Evolutionary conservation across 2,329 filamentous ascomycete species (phyloP).

Genomic region (Cryphonectria nitschkei): DNA sequence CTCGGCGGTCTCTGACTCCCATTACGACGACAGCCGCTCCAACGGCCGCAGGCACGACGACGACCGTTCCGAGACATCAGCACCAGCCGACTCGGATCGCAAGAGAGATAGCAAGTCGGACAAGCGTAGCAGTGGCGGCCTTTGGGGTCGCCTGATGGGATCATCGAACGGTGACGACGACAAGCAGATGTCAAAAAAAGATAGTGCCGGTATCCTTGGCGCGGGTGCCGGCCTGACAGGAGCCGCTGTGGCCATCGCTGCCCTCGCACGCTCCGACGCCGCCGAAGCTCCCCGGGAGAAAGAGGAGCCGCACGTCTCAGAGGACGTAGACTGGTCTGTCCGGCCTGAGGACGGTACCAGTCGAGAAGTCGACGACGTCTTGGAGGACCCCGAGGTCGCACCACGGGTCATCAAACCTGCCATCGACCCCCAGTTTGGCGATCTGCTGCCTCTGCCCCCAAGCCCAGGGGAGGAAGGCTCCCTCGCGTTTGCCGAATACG

Average conservation of each 20-base stretch:
- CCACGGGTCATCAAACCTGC: slow-evolving; percentile 64
- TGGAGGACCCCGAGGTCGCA: slow-evolving; percentile 56
- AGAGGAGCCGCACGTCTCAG: slow-evolving; percentile 30
- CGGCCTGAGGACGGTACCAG: slow-evolving; percentile 29
- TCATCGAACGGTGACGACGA: slow-evolving; percentile 43
- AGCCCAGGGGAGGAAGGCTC: slow-evolving; percentile 55
- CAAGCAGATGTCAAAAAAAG: slow-evolving; percentile 52
- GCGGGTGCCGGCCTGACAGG: slow-evolving; percentile 68
- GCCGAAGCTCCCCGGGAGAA: slow-evolving; percentile 47
- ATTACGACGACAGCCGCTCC: slow-evolving; percentile 39
- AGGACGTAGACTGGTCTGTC: slow-evolving; percentile 15
- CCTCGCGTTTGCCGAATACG: slow-evolving; percentile 36
- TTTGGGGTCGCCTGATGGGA: slow-evolving; percentile 55
- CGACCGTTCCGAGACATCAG: slow-evolving; percentile 52
- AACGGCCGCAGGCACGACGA: slow-evolving; percentile 49
- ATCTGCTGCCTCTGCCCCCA: slow-evolving; percentile 66
- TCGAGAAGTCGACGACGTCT: slow-evolving; percentile 44
- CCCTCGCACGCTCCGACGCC: slow-evolving; percentile 49
- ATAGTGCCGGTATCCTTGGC: slow-evolving; percentile 71
- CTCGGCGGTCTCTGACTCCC: slow-evolving; percentile 53
- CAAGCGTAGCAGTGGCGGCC: slow-evolving; percentile 48
- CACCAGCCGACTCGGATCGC: slow-evolving; percentile 40
- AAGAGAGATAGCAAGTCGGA: slow-evolving; percentile 39
- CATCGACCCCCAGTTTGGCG: slow-evolving; percentile 68
- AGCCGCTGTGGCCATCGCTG: slow-evolving; percentile 45